Evolutionary conservation across 2,329 filamentous ascomycete genomes (phyloP), one percentile per base, ranked within the genome.

Genomic region (Clarireedia monteithiana): DNA sequence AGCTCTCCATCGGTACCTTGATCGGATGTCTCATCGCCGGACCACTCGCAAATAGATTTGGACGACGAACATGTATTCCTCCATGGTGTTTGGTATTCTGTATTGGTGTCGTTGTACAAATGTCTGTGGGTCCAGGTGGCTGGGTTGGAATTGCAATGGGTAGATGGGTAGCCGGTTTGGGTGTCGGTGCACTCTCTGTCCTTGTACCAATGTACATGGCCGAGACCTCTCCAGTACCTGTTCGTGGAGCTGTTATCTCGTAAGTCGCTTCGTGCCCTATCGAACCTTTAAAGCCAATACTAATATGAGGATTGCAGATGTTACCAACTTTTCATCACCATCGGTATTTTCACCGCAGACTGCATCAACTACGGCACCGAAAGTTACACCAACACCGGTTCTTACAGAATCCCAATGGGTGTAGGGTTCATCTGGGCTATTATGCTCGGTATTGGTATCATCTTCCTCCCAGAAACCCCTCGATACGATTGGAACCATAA

Each of bases 11-110:
- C 67, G 87, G 87, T 73, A 91, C 88, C 62, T 90, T 92, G 76
- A 86, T 91, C 58, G 89, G 88, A 68, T 85, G 81, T 50, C 68
- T 92, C 63, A 82, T 89, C 60, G 88, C 86, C 55, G 88, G 88
- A 75, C 83, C 82, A n/a, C 71, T 88, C 26, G 80, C 84, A 26
- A 84, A 88, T 60, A 71, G 71, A 6, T 74, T 85, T 50, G 85
- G 85, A 24, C 81, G 85, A 7, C 79, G 80, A 47, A 69, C 78
- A 30, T 80, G 80, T 36, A 86, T 88, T 61, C 64, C 66, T 7
- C 53, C 58, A n/a, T 68, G 64, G 66, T 86, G 81, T 38, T 64
- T 78, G 39, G 68, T 87, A 56, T 86, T 84, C 71, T 77, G 79
- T 60, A 67, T 86, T 56, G 85, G 85, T 61, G 83, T 85, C 63